Evolutionary conservation across 768 basidiomycete species (phyloP).

Genomic region (Tylopilus plumbeoviolaceoides): DNA sequence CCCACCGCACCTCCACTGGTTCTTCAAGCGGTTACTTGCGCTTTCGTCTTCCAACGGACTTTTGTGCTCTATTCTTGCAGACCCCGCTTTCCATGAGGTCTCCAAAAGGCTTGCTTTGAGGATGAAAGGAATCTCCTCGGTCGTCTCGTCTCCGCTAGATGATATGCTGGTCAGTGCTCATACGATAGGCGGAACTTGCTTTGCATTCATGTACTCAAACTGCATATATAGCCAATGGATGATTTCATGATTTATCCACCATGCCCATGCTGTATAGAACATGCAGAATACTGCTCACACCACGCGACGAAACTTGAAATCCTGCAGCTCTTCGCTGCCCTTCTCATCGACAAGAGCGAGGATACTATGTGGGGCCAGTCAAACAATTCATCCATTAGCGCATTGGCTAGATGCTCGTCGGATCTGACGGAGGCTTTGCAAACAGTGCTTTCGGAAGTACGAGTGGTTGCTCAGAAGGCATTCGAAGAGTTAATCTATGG

Average conservation of each 20-base stretch:
- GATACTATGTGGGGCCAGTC: constrained; percentile 1
- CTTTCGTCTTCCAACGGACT: constrained; percentile 6
- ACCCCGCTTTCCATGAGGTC: constrained; percentile 12
- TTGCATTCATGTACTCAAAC: constrained; percentile 19
- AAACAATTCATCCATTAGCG: background rate
- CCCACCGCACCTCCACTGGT: constrained; percentile 7
- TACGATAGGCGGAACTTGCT: constrained; percentile 10
- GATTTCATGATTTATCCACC: constrained; percentile 42
- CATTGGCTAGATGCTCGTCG: constrained; percentile 6
- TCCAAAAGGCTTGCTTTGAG: constrained; percentile 11
- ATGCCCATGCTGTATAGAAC: constrained; percentile 26
- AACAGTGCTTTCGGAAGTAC: constrained; percentile 21
- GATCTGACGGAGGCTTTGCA: constrained; percentile 19
- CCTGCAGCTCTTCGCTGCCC: constrained; percentile 38
- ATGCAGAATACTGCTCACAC: constrained; percentile 19
- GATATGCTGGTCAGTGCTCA: constrained; percentile 29
- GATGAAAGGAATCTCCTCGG: constrained; percentile 10
- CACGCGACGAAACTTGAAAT: constrained; percentile 39
- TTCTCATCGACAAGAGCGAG: constrained; percentile 36
- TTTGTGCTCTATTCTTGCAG: constrained; percentile 18
- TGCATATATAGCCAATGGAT: constrained; percentile 45
- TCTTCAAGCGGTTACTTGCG: constrained; percentile 24
- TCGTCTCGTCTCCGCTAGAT: constrained; percentile 6
- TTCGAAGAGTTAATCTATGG: constrained; percentile 22
- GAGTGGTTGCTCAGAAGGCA: constrained; percentile 10